Conservation (phyloP, 2,329 filamentous ascomycete species). For the Rachicladosporium sp. region DNA sequence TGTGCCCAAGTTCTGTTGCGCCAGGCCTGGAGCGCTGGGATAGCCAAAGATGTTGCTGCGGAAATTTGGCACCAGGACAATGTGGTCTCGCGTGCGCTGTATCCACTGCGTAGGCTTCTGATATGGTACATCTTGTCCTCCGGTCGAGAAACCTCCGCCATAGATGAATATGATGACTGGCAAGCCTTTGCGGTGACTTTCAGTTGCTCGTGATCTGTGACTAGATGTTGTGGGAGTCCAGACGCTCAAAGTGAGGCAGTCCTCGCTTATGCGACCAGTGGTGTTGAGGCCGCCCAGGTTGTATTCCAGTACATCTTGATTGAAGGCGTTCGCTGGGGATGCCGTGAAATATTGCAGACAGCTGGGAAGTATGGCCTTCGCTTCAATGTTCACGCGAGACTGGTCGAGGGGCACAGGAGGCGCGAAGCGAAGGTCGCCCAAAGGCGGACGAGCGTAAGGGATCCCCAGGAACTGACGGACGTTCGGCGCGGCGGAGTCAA, state of each 20-base stretch:
- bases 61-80: slow-evolving; percentile 49
- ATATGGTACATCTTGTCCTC: slow-evolving; percentile 39
- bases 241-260: slow-evolving; percentile 36
- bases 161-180: slow-evolving; percentile 39
- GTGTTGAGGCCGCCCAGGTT: slow-evolving; percentile 18
- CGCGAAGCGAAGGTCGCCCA: slow-evolving; percentile 12
- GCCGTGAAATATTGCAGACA: slow-evolving; percentile 16
- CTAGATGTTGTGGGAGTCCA: slow-evolving; percentile 29
- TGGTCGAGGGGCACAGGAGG: slow-evolving; percentile 12
- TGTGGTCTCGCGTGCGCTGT: slow-evolving; percentile 29
- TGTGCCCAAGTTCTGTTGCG: slow-evolving; percentile 46
- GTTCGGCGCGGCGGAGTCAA: slow-evolving; percentile 53
- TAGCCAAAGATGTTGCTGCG: slow-evolving; percentile 31
- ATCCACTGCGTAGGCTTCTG: slow-evolving; percentile 52
- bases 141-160: slow-evolving; percentile 32
- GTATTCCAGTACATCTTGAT: slow-evolving; percentile 18
- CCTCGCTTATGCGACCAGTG: slow-evolving; percentile 25
- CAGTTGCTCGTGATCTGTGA: background rate
- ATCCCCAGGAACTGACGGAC: slow-evolving; percentile 35
- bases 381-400: slow-evolving; percentile 12
- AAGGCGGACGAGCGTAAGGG: slow-evolving; percentile 15
- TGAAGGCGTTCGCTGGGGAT: slow-evolving; percentile 11
- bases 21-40: slow-evolving; percentile 1
- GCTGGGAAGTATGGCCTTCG: slow-evolving; percentile 15
- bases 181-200: slow-evolving; percentile 8